Conservation (phyloP, 768 basidiomycete species). For the Boletellus ananiceps region DNA sequence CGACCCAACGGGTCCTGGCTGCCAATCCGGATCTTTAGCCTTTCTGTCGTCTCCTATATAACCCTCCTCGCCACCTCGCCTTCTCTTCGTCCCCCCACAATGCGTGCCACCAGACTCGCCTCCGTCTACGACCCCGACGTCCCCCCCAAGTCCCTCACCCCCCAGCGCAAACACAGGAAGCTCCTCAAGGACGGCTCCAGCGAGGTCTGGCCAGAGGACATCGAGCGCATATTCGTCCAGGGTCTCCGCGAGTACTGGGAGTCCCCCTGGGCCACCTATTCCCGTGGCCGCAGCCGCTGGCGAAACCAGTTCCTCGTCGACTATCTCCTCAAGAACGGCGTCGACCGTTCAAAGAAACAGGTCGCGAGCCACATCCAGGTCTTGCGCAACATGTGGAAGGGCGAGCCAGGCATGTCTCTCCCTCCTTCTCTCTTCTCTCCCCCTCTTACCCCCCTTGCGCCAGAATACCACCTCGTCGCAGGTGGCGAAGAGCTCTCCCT, state of each 20-base stretch:
- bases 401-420: slow-evolving; percentile 56
- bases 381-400: slow-evolving; percentile 84
- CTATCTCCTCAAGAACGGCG: slow-evolving; percentile 63
- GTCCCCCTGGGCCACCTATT: slow-evolving; percentile 76
- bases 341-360: slow-evolving; percentile 79
- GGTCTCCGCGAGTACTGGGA: slow-evolving; percentile 77
- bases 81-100: slow-evolving; percentile 9
- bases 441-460: slow-evolving; percentile 7
- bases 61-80: slow-evolving; percentile 10
- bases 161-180: slow-evolving; percentile 78
- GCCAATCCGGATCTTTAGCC: slow-evolving; percentile 47
- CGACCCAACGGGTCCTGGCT: slow-evolving; percentile 23
- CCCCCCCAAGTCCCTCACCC: slow-evolving; percentile 41
- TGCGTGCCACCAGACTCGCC: slow-evolving; percentile 25
- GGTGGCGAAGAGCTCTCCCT: slow-evolving; percentile 70
- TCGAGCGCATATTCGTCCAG: slow-evolving; percentile 75
- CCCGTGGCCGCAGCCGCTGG: slow-evolving; percentile 74
- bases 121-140: slow-evolving; percentile 19
- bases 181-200: slow-evolving; percentile 74
- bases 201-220: slow-evolving; percentile 79
- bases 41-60: slow-evolving; percentile 35
- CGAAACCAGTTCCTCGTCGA: slow-evolving; percentile 85
- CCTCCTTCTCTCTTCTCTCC: neutral
- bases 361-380: slow-evolving; percentile 89
- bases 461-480: slow-evolving; percentile 76